These are phyloP conservation scores for Triticum dicoccoides DNA, from an alignment of 176 grass and related monocot genomes.

Conservation along the genomic window DNA sequence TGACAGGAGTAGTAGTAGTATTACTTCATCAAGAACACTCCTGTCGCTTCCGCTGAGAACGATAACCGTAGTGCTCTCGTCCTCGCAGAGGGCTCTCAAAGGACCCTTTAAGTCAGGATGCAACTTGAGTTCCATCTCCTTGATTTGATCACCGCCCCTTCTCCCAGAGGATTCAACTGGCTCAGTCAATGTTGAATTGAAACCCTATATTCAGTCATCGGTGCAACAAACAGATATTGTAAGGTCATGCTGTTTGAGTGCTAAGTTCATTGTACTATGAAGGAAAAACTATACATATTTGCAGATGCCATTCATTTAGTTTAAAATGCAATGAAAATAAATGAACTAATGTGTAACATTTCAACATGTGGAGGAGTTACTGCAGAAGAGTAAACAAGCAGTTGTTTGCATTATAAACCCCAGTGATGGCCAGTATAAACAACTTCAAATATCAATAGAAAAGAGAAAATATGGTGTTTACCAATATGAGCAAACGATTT, in stretches of 20 bases:
- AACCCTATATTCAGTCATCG: slow-evolving; percentile 58
- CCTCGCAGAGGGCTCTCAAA: slow-evolving; percentile 74
- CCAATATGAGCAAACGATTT: slow-evolving; percentile 92
- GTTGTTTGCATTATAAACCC: not conserved
- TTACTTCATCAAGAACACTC: slow-evolving; percentile 95
- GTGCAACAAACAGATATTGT: slow-evolving; percentile 7
- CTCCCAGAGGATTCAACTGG: slow-evolving; percentile 91
- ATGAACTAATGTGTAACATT: not conserved
- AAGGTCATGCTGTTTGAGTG: not conserved
- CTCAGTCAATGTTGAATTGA: slow-evolving; percentile 96
- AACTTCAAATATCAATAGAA: slow-evolving; percentile 6
- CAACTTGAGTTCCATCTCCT: slow-evolving; percentile 99
- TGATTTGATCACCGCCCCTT: slow-evolving; percentile 98
- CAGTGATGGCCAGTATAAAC: not conserved
- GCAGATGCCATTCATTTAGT: not conserved
- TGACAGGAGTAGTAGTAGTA: slow-evolving; percentile 1
- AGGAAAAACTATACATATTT: not conserved
- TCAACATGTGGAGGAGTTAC: not conserved
- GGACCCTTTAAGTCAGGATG: slow-evolving; percentile 88
- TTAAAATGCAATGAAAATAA: not conserved
- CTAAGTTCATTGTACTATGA: not conserved
- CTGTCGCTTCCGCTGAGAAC: slow-evolving; percentile 97
- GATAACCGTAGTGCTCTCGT: slow-evolving; percentile 82
- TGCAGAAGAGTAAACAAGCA: not conserved
- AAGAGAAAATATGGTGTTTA: slow-evolving; percentile 35